Evolutionary conservation across 2,329 filamentous ascomycete genomes (phyloP).

Genomic region (Cladosporium austrohemisphaericum): DNA sequence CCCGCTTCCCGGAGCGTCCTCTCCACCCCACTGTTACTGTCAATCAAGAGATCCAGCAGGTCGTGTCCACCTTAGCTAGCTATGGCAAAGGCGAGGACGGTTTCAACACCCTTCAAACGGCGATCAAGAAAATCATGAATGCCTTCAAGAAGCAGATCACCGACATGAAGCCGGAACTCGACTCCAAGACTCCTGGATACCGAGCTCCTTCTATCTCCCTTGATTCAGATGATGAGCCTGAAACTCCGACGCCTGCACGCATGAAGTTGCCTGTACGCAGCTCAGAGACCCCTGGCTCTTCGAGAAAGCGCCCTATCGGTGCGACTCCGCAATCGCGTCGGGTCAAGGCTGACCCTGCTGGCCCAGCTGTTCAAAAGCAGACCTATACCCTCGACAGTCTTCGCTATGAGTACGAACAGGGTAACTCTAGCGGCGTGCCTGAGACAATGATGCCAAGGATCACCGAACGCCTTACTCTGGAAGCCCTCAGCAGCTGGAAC

Average conservation of each 20-base stretch:
- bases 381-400: background rate
- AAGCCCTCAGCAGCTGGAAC: constrained; percentile 29
- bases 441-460: constrained; percentile 4
- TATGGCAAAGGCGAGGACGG: constrained; percentile 51
- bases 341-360: background rate
- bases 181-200: constrained; percentile 26
- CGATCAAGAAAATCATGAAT: constrained; percentile 45
- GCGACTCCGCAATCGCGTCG: background rate
- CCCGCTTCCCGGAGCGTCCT: constrained; percentile 58
- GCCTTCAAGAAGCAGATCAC: constrained; percentile 48
- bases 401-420: background rate
- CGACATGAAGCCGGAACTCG: constrained; percentile 28
- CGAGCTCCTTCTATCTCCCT: constrained; percentile 18
- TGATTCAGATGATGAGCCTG: constrained; percentile 21
- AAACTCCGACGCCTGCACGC: constrained; percentile 12
- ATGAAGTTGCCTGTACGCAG: background rate
- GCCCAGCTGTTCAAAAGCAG: background rate
- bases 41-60: constrained; percentile 54
- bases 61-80: constrained; percentile 53
- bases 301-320: constrained; percentile 10
- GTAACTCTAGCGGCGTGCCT: constrained; percentile 3
- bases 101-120: constrained; percentile 39
- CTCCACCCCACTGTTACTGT: constrained; percentile 65
- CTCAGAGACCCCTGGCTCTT: background rate
- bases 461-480: constrained; percentile 27